Conservation (phyloP, 305 asterid species). For the Euphrasia arctica region DNA sequence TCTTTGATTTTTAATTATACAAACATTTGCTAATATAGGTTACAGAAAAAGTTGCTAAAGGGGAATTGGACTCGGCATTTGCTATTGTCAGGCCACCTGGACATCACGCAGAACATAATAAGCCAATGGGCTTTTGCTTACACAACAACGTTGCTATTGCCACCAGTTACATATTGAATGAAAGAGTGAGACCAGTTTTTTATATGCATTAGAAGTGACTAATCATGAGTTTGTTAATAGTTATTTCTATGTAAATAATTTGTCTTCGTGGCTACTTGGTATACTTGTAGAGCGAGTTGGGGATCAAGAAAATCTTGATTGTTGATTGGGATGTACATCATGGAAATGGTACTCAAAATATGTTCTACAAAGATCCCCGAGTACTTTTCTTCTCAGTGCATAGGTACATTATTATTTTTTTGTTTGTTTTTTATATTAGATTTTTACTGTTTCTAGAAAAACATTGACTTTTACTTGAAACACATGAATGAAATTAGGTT, state of each 20-base stretch:
- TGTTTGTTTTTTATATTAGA: neutral
- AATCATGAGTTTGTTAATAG: constrained; percentile 1
- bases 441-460: constrained; percentile 3
- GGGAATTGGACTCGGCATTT: constrained; percentile 79
- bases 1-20: neutral
- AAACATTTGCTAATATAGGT: constrained; percentile 34
- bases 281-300: constrained; percentile 63
- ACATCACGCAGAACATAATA: constrained; percentile 84
- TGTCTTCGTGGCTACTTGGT: constrained; percentile 15
- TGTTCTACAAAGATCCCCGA: constrained; percentile 82
- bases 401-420: constrained; percentile 45
- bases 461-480: neutral
- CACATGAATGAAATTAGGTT: neutral
- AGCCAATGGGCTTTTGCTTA: constrained; percentile 97
- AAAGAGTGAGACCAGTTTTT: constrained; percentile 57
- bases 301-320: constrained; percentile 71
- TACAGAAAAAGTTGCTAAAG: constrained; percentile 85
- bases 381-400: constrained; percentile 98
- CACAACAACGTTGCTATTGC: constrained; percentile 92
- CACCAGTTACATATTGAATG: constrained; percentile 66
- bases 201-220: constrained; percentile 6
- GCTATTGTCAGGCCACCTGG: constrained; percentile 99
- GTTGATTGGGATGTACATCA: constrained; percentile 99
- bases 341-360: constrained; percentile 96
- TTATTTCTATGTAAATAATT: constrained; percentile 11